Percentiles rank a stretch among this genome's conserved stretches.
These are phyloP conservation scores for Eucalyptus decipiens DNA, from an alignment of 345 rosid species.

Conservation along the genomic window DNA sequence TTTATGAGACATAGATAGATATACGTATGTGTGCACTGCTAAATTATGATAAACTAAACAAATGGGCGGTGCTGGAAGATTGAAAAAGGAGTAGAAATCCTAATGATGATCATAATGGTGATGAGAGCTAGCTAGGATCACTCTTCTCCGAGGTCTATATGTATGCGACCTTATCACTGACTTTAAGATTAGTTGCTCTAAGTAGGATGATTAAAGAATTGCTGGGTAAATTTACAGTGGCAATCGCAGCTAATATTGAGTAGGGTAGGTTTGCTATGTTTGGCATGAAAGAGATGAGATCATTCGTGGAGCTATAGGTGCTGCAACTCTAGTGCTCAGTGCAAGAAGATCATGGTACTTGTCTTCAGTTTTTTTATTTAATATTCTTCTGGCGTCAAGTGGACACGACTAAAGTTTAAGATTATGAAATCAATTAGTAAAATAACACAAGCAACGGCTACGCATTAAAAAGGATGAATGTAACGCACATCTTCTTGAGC, in stretches of 20 bases:
- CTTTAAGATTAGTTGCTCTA: neutral
- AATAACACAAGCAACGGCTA: neutral
- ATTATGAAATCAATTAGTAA: neutral
- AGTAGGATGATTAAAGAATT: neutral
- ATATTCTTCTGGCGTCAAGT: neutral
- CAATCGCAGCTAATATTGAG: neutral
- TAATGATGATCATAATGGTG: neutral
- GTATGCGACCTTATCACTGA: neutral
- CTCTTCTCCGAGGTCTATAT: neutral
- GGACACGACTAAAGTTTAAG: neutral
- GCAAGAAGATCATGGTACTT: neutral
- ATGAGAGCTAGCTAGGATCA: neutral
- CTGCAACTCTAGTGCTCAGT: neutral
- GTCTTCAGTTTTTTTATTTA: neutral
- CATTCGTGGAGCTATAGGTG: neutral
- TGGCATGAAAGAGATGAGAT: neutral
- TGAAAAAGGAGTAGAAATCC: neutral
- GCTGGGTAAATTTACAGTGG: neutral
- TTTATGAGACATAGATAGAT: neutral
- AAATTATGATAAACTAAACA: neutral
- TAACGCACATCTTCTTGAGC: neutral
- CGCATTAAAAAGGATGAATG: neutral
- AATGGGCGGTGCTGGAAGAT: neutral
- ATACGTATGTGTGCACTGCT: neutral
- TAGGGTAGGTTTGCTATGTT: neutral